Evolutionary conservation across 2,329 filamentous ascomycete genomes (phyloP), one percentile per base, ranked within the genome.

Genomic region (Scedosporium boydii): DNA sequence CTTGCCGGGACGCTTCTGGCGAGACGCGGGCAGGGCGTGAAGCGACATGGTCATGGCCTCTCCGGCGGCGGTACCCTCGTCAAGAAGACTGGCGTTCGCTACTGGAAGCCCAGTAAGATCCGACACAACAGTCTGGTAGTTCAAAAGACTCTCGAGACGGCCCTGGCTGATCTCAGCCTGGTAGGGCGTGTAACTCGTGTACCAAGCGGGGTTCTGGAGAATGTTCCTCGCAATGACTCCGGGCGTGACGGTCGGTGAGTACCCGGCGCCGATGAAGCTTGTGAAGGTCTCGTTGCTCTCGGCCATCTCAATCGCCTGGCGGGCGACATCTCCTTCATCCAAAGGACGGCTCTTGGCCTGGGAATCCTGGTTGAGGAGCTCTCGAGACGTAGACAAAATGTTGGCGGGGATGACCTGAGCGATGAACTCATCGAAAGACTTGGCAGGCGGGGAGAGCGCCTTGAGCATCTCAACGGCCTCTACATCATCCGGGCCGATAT

Each of bases 111-210:
- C 91, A 0, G 93, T 97, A 66, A 98, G 79, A 72, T 97, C 93
- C 2, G 87, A 87, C 7, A 96, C 88, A 79, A 98, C 82, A 18
- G 93, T 98, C 80, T 98, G 93, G 78, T 92, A 98, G 80, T 98
- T 98, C 66, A 98, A 80, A 61, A 98, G 79, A 5, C 91, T 96
- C 80, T 97, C 91, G 65, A 98, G 77, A 62, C 93, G 87, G 42
- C 93, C 93, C 77, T 98, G 93, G 73, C 92, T 96, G 78, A 98
- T 96, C 77, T 98, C 93, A 2, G 93, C 89, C 78, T 98, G 93
- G 76, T 97, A 98, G 16, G 93, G 93, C 0, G 93, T 97, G 75
- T 98, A 97, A 77, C 92, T 96, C 48, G 93, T 98, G 75, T 98
- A 98, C 93, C 93, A 98, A 9, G 88, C 92, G 4, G 93, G 93